phyloP scores from a whole-genome alignment of 176 grass and related monocot genomes.

The Leersia perrieri region DNA sequence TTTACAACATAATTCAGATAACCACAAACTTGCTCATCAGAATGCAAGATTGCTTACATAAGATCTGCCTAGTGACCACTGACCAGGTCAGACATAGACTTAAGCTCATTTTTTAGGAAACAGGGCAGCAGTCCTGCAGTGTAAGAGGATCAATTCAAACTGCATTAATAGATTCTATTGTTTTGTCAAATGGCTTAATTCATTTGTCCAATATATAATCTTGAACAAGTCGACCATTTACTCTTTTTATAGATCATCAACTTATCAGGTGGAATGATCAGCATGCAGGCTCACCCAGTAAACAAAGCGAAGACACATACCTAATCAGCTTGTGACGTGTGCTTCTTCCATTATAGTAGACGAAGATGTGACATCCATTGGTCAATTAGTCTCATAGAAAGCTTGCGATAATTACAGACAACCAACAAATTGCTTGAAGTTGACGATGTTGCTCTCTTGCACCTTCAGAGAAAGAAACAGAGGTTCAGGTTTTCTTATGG shows the following conservation, averaged over 20 bases:
- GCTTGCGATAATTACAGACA: neutral
- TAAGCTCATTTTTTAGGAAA: neutral
- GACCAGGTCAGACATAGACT: constrained; percentile 21
- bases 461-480: neutral
- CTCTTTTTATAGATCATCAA: neutral
- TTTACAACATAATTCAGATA: neutral
- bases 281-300: constrained; percentile 7
- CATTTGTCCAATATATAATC: neutral
- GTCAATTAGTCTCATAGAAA: constrained; percentile 7
- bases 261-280: neutral
- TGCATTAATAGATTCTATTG: neutral
- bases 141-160: neutral
- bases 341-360: constrained; percentile 25
- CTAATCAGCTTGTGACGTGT: constrained; percentile 34
- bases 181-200: neutral
- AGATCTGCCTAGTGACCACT: neutral
- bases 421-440: neutral
- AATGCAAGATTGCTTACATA: neutral
- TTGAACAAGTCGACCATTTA: neutral
- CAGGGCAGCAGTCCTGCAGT: neutral
- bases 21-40: neutral
- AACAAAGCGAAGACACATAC: neutral
- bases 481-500: neutral
- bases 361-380: constrained; percentile 5
- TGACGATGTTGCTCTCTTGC: neutral